Evolutionary conservation across 345 rosid species (phyloP), one percentile per base, ranked within the genome.

Genomic region (Leavenworthia alabamica): DNA sequence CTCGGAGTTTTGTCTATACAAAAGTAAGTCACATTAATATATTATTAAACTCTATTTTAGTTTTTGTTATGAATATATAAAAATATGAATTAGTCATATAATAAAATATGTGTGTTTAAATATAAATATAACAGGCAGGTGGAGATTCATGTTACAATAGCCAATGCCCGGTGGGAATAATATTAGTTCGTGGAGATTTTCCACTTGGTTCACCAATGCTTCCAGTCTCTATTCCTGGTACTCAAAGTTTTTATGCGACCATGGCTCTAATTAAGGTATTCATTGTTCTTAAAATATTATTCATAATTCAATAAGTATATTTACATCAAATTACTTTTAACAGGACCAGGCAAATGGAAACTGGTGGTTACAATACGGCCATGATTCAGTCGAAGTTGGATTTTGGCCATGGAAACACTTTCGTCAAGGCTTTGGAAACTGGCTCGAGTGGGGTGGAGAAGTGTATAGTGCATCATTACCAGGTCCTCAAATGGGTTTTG

Each of bases 401-500:
- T 57, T 57, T 31, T 67, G 72, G 72, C 72, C 58, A 9, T n/a
- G 51, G 8, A 2, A n/a, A 2, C 3, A 1, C 7, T 67, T 67
- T 58, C 5, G 1, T 0, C 27, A 47, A 49, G 8, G 17, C 32
- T 47, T 1, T 47, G 65, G 58, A 26, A 48, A 27, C 29, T 5
- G 0, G 2, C 51, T 57, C 1, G 58, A 47, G 19, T 67, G 72
- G 72, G 72, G 65, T 20, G 65, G 72, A 57, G 64, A 57, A 67
- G 72, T 57, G 13, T 57, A 22, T 27, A 57, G 33, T 3, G 57
- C 41, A 58, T 26, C 32, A 7, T 13, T 13, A 2, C 64, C 50
- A 0, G 17, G 71, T 67, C 71, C 71, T 47, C 5, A 56, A 27
- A 56, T 66, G 71, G 64, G 64, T 22, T 55, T 28, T 64, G 61